Conservation (phyloP, 78 protist genomes). For the Bodo saltans region DNA sequence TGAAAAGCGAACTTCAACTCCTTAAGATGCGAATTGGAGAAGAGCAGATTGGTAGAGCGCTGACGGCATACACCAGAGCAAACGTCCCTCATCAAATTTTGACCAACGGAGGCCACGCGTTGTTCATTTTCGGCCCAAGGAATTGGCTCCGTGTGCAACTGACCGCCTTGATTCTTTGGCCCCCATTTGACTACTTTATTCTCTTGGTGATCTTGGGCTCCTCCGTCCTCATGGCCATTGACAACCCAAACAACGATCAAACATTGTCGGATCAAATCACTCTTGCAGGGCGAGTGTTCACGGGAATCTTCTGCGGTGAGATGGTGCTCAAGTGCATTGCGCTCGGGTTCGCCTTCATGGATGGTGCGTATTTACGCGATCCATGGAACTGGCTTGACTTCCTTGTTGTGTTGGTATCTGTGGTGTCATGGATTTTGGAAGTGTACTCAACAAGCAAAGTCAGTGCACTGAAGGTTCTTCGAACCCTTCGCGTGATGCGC, state of each 20-base stretch:
- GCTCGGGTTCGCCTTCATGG: constrained; percentile 6
- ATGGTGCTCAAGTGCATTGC: constrained; percentile 16
- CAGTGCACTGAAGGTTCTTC: constrained; percentile 7
- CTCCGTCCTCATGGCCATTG: constrained; percentile 8
- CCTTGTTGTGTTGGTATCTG: constrained; percentile 20
- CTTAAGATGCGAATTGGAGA: neutral
- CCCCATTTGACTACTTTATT: neutral
- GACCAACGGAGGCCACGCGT: constrained; percentile 11
- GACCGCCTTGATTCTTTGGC: neutral
- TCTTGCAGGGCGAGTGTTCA: too few relatives aligned
- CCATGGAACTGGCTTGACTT: constrained; percentile 29
- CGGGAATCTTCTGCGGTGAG: constrained; percentile 18
- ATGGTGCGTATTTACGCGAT: constrained; percentile 17
- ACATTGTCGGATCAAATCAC: neutral
- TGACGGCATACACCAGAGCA: neutral
- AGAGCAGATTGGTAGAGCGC: neutral
- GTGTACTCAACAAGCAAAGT: neutral
- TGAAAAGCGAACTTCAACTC: neutral
- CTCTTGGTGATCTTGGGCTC: constrained; percentile 3
- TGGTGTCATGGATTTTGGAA: neutral
- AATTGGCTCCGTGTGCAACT: neutral
- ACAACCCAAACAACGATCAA: neutral
- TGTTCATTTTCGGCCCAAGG: neutral
- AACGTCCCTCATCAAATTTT: neutral
- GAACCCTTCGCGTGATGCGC: constrained; percentile 48